Percentiles rank a stretch among this genome's conserved stretches.
Evolutionary conservation across 768 basidiomycete species (phyloP).

Genomic region (Auriculariales sp.): DNA sequence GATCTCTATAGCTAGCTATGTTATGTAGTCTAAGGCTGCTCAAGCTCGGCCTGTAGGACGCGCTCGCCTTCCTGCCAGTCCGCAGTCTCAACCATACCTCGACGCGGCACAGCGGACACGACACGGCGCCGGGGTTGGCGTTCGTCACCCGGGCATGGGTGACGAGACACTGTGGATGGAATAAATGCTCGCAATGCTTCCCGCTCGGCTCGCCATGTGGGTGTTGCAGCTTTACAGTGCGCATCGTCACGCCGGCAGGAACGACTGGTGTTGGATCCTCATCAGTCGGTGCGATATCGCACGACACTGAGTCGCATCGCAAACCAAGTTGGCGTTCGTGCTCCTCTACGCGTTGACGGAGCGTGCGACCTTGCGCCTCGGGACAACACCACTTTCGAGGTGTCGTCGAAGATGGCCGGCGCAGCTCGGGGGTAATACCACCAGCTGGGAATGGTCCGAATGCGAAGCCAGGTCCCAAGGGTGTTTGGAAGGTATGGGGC

Average conservation of each 20-base stretch:
- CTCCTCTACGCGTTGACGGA: conserved; percentile 60
- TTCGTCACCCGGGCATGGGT: conserved; percentile 30
- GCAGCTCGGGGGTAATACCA: too few relatives aligned
- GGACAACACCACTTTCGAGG: conserved; percentile 43
- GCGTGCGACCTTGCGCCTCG: conserved; percentile 48
- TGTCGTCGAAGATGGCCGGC: conserved; percentile 11
- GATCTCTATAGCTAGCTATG: too few relatives aligned
- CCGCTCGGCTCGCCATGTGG: background rate
- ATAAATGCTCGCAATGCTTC: conserved; percentile 39
- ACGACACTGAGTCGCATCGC: conserved; percentile 57
- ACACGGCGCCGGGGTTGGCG: conserved; percentile 21
- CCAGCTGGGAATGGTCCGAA: too few relatives aligned
- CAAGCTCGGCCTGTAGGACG: background rate
- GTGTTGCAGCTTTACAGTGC: conserved; percentile 7
- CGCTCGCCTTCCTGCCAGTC: conserved; percentile 45
- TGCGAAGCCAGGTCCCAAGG: too few relatives aligned
- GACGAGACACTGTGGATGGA: conserved; percentile 64
- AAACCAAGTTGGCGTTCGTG: conserved; percentile 58
- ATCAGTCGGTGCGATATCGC: conserved; percentile 62
- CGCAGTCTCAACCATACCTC: conserved; percentile 36
- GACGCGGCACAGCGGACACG: conserved; percentile 57
- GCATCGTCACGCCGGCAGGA: conserved; percentile 9
- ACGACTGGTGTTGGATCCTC: conserved; percentile 40
- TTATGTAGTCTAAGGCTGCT: too few relatives aligned
- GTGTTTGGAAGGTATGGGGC: too few relatives aligned